These are phyloP conservation scores for Colletotrichum godetiae DNA, from an alignment of 2,329 filamentous ascomycete species.

Conservation along the genomic window DNA sequence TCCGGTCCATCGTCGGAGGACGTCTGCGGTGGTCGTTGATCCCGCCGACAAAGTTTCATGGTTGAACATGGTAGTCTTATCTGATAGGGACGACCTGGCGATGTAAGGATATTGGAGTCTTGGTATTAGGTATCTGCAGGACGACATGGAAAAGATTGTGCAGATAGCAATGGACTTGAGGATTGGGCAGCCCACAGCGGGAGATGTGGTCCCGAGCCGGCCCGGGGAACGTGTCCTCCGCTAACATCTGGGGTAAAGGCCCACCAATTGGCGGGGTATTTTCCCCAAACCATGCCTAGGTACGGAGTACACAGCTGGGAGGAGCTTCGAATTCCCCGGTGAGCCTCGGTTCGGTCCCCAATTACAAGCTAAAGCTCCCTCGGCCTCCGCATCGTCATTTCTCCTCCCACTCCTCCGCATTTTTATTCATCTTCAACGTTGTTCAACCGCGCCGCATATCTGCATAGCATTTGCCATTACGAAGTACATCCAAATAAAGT, in stretches of 20 bases:
- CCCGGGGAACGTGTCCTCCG: conserved; percentile 6
- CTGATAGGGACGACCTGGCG: too few species aligned
- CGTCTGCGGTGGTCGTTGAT: background rate
- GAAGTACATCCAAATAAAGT: background rate
- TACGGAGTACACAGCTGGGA: too few species aligned
- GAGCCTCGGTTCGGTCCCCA: conserved; percentile 20
- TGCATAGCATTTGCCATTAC: background rate
- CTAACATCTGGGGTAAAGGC: conserved; percentile 26
- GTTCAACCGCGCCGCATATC: background rate
- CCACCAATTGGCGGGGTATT: conserved; percentile 6
- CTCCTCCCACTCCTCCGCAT: background rate
- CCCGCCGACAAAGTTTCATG: background rate
- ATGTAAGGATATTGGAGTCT: background rate
- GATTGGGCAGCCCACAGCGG: background rate
- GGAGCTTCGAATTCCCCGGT: background rate
- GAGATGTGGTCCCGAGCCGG: background rate
- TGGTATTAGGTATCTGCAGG: too few species aligned
- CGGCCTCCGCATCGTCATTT: background rate
- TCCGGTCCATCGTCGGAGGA: background rate
- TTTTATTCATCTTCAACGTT: background rate
- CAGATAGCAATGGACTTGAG: background rate
- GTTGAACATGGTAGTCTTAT: background rate
- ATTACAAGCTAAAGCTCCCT: conserved; percentile 4
- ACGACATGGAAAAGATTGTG: too few species aligned
- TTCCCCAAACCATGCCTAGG: too few species aligned